Percentiles rank a stretch among this genome's conserved stretches.
Conservation (phyloP, 768 basidiomycete genomes). For the Termitomyces sp. region DNA sequence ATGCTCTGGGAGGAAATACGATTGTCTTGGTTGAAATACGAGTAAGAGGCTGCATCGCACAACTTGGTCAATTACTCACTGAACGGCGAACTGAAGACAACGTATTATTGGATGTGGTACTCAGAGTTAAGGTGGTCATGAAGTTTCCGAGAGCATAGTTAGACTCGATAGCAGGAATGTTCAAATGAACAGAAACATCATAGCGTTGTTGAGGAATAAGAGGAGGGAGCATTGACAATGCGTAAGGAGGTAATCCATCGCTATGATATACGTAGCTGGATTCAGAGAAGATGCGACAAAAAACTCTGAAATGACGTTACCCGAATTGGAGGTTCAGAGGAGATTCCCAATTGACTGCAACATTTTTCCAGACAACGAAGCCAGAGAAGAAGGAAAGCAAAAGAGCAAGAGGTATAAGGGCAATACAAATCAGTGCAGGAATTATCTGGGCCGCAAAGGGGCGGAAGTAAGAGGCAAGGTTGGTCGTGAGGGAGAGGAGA, state of each 20-base stretch:
- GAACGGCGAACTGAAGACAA: slow-evolving; percentile 58
- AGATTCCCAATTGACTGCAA: slow-evolving; percentile 67
- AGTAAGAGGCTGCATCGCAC: background rate
- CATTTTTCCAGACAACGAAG: slow-evolving; percentile 68
- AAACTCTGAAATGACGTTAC: slow-evolving; percentile 30
- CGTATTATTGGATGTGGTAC: slow-evolving; percentile 59
- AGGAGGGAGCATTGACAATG: slow-evolving; percentile 44
- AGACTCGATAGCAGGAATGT: slow-evolving; percentile 59
- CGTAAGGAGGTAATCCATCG: slow-evolving; percentile 63
- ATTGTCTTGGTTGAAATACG: slow-evolving; percentile 47
- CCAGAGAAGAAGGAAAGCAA: slow-evolving; percentile 65
- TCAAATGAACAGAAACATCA: slow-evolving; percentile 63
- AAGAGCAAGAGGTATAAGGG: slow-evolving; percentile 59
- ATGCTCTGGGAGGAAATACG: slow-evolving; percentile 40
- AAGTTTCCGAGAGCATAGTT: slow-evolving; percentile 82
- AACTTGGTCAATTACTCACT: slow-evolving; percentile 39
- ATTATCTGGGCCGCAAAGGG: slow-evolving; percentile 60
- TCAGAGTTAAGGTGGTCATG: slow-evolving; percentile 67
- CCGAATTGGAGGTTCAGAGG: slow-evolving; percentile 78
- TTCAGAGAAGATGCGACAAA: background rate
- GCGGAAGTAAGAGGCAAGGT: slow-evolving; percentile 33
- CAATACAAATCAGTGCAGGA: slow-evolving; percentile 57
- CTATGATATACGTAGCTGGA: slow-evolving; percentile 30
- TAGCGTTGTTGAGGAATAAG: slow-evolving; percentile 67
- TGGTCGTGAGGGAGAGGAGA: slow-evolving; percentile 14